Conservation (phyloP, 768 basidiomycete genomes). For the Amanita subjunquillea region DNA sequence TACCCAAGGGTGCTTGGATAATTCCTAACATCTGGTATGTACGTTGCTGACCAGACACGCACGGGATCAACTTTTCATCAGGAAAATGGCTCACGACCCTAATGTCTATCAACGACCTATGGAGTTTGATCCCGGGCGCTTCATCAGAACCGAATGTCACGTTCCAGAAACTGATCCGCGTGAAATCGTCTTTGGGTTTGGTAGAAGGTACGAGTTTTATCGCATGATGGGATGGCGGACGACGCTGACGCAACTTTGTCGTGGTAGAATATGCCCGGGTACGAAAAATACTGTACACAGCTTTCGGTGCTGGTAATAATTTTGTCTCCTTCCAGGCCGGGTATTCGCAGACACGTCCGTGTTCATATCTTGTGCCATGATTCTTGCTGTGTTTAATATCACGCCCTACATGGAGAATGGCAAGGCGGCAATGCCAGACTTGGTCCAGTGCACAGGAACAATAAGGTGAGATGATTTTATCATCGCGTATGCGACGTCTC, state of each 20-base stretch:
- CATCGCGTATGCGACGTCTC: not conserved
- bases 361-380: no score
- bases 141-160: slow-evolving; percentile 24
- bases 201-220: slow-evolving; percentile 25
- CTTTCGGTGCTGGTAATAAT: no score
- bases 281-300: not conserved
- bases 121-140: slow-evolving; percentile 36
- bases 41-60: not conserved
- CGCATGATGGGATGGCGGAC: not conserved
- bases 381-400: no score
- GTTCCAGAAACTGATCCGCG: slow-evolving; percentile 32
- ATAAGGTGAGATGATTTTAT: slow-evolving; percentile 19
- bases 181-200: slow-evolving; percentile 42
- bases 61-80: not conserved
- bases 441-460: slow-evolving; percentile 25
- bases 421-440: no score
- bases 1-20: slow-evolving; percentile 29
- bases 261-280: slow-evolving; percentile 25
- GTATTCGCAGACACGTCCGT: slow-evolving; percentile 19
- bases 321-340: not conserved
- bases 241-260: not conserved
- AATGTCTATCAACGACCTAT: slow-evolving; percentile 31
- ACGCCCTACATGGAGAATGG: no score
- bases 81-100: slow-evolving; percentile 35
- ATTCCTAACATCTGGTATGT: slow-evolving; percentile 23